Evolutionary conservation across 116 monocot genomes (phyloP).

Genomic region (Posidonia oceanica): DNA sequence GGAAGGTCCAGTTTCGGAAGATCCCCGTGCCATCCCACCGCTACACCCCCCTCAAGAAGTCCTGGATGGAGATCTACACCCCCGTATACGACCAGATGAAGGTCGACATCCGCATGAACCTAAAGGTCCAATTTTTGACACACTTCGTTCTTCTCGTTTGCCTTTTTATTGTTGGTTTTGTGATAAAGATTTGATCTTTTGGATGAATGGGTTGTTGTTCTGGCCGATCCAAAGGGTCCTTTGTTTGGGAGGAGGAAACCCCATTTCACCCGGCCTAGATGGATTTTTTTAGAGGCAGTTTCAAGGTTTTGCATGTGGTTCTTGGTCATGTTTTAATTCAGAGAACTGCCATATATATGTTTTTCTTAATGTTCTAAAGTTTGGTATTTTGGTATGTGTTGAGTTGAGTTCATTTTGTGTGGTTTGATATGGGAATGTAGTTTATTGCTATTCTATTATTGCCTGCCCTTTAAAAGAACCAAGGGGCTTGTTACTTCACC

Average conservation of each 20-base stretch:
- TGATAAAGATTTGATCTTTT: not conserved
- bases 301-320: conserved; percentile 5
- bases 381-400: not conserved
- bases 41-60: conserved; percentile 64
- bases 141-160: not conserved
- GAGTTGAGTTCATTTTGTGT: too few species aligned
- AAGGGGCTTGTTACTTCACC: not conserved
- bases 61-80: conserved; percentile 88
- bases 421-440: not conserved
- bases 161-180: not conserved
- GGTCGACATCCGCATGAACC: conserved; percentile 90
- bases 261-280: conserved; percentile 18
- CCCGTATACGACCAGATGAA: conserved; percentile 83
- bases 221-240: conserved; percentile 12
- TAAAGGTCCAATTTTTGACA: conserved; percentile 31
- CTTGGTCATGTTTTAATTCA: conserved; percentile 9
- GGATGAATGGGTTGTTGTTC: not conserved
- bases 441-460: not conserved
- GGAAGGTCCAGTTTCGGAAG: conserved; percentile 62
- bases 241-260: not conserved
- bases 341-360: conserved; percentile 7
- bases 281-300: conserved; percentile 5
- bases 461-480: conserved; percentile 18
- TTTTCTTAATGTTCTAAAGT: not conserved
- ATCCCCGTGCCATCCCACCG: conserved; percentile 57